Evolutionary conservation across 805 yeast genomes (phyloP), one percentile per base, ranked within the genome.

Genomic region (Yarrowia bubula): DNA sequence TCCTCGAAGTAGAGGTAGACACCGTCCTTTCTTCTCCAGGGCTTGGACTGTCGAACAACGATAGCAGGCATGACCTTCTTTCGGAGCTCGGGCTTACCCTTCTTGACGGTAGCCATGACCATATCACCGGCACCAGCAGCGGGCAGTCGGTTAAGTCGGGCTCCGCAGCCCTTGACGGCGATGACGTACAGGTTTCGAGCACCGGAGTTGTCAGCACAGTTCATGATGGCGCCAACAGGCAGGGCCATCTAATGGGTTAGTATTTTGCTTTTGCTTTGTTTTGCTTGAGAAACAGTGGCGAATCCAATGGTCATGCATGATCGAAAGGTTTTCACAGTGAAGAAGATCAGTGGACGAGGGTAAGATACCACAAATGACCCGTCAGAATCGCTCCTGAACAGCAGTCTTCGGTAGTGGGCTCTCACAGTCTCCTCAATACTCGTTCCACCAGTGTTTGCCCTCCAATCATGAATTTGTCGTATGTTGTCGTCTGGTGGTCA

Each of bases 11-110:
- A 95, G 82, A 95, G 91, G 92, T 81, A 95, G 76, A 92, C 89
- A 89, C 99, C 99, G 80, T 95, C 99, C 88, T 88, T 93, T 89
- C 99, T 91, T 93, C 99, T 93, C 99, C 99, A 95, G 74, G 99
- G 92, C 87, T 92, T 93, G 73, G 99, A 84, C 86, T 95, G 99
- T 85, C 99, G 93, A 74, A 95, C 89, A 79, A 95, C 98, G 77
- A 95, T 91, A 77, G 99, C 99, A 82, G 98, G 99, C 97, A 96
- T 92, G 76, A 95, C 98, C 88, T 95, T 95, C 97, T 95, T 95
- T 89, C 99, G 92, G 82, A 95, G 91, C 85, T 95, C 99, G 82
- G 99, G 99, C 92, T 95, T 95, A 90, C 99, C 99, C 86, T 96
- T 95, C 91, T 95, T 95, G 81, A 95, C 99, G 77, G 99, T 95